Percentiles rank a stretch among this genome's conserved stretches.
Evolutionary conservation across 805 yeast genomes (phyloP).

Genomic region (Yamadazyma laniorum): DNA sequence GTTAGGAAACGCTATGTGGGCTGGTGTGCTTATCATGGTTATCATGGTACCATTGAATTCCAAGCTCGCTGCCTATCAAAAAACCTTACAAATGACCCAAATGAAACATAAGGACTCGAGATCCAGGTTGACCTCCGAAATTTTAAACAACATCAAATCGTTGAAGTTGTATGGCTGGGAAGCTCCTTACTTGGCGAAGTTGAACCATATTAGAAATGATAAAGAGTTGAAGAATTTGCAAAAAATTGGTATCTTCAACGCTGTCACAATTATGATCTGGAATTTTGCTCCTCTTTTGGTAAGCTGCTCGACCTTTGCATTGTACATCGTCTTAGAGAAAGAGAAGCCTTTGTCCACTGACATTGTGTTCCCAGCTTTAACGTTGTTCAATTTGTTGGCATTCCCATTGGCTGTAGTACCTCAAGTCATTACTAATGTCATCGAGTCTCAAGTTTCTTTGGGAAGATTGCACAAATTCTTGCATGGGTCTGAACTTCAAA

Average conservation of each 20-base stretch:
- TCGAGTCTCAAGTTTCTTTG: conserved; percentile 86
- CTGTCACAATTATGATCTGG: conserved; percentile 74
- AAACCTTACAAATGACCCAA: conserved; percentile 73
- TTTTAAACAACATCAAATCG: conserved; percentile 87
- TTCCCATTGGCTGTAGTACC: conserved; percentile 95
- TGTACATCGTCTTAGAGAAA: conserved; percentile 61
- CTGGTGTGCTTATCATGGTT: conserved; percentile 80
- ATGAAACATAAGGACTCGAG: conserved; percentile 92
- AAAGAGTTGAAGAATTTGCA: conserved; percentile 76
- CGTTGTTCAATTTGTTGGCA: conserved; percentile 80
- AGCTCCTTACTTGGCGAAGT: conserved; percentile 68
- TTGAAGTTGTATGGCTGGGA: conserved; percentile 97
- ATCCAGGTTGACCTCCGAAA: conserved; percentile 84
- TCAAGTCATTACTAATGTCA: conserved; percentile 76
- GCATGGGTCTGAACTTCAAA: conserved; percentile 74
- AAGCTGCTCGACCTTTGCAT: conserved; percentile 83
- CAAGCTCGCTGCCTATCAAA: conserved; percentile 62
- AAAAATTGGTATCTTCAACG: conserved; percentile 69
- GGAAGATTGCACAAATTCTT: conserved; percentile 73
- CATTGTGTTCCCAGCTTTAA: conserved; percentile 85
- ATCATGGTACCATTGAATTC: conserved; percentile 81
- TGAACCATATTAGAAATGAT: conserved; percentile 82
- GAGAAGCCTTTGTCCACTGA: conserved; percentile 76
- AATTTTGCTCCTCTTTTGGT: conserved; percentile 86
- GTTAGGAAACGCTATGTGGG: conserved; percentile 92